These are phyloP conservation scores for Austroboletus olivaceoglutinosus DNA, from an alignment of 1,284 basidiomycete genomes.

Conservation along the genomic window DNA sequence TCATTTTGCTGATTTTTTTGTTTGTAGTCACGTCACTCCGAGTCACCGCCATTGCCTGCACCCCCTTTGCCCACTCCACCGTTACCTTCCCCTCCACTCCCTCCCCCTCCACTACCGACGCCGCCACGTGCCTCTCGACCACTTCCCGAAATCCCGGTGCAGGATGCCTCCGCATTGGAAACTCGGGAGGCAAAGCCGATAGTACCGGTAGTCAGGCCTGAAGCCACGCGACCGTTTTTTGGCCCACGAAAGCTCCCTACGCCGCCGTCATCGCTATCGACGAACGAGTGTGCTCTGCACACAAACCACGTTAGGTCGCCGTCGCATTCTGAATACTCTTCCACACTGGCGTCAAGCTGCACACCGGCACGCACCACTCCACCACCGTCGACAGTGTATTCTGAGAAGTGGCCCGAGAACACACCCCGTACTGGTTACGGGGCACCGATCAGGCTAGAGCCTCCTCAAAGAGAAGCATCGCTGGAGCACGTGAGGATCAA, in stretches of 20 bases:
- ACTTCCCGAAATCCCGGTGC: conserved; percentile 32
- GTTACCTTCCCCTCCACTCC: conserved; percentile 28
- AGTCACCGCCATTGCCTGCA: conserved; percentile 25
- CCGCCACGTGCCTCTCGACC: conserved; percentile 31
- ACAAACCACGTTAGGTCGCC: conserved; percentile 18
- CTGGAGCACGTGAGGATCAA: conserved; percentile 23
- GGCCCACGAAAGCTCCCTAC: conserved; percentile 35
- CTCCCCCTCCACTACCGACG: conserved; percentile 28
- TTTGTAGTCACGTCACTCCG: conserved; percentile 27
- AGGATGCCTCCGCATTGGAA: conserved; percentile 13
- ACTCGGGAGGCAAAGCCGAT: conserved; percentile 22
- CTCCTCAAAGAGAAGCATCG: conserved; percentile 23
- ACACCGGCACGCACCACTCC: conserved; percentile 36
- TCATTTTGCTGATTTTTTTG: conserved; percentile 6
- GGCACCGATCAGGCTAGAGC: conserved; percentile 25
- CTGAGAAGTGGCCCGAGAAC: conserved; percentile 32
- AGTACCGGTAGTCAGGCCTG: conserved; percentile 17
- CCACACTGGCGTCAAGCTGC: conserved; percentile 27
- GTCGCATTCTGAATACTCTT: conserved; percentile 28
- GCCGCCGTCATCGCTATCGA: conserved; percentile 28
- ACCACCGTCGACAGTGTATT: conserved; percentile 34
- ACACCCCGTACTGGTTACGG: conserved; percentile 24
- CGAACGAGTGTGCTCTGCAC: conserved; percentile 21
- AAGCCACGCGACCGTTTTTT: conserved; percentile 21
- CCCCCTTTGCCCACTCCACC: conserved; percentile 16